Evolutionary conservation across 768 basidiomycete genomes (phyloP).

Genomic region (Saitozyma podzolica): DNA sequence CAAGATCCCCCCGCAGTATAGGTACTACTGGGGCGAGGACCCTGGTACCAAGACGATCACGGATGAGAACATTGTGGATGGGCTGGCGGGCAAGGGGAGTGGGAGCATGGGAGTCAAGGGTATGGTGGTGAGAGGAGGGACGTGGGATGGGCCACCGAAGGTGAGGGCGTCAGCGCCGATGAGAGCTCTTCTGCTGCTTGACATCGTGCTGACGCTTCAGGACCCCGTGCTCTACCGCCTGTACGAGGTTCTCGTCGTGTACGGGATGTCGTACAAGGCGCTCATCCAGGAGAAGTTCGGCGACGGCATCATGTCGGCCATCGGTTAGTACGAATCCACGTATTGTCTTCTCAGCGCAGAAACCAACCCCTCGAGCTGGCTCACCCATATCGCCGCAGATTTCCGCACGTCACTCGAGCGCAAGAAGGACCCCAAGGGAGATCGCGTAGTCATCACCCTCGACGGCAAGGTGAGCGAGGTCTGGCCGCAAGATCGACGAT

Average conservation of each 20-base stretch:
- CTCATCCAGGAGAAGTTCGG: slow-evolving; percentile 50
- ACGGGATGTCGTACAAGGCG: slow-evolving; percentile 48
- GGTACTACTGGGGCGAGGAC: slow-evolving; percentile 1
- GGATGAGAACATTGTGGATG: slow-evolving; percentile 13
- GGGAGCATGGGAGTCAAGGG: slow-evolving; percentile 29
- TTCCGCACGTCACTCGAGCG: slow-evolving; percentile 42
- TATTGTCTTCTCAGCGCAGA: too few species aligned
- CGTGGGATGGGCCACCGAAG: slow-evolving; percentile 44
- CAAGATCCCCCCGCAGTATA: slow-evolving; percentile 9
- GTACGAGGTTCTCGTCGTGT: slow-evolving; percentile 48
- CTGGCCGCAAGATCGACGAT: neutral
- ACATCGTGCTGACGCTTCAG: slow-evolving; percentile 14
- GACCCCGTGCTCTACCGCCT: slow-evolving; percentile 48
- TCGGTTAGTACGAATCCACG: slow-evolving; percentile 8
- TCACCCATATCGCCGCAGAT: neutral
- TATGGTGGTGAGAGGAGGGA: slow-evolving; percentile 36
- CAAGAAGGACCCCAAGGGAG: slow-evolving; percentile 45
- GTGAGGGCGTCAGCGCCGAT: slow-evolving; percentile 11
- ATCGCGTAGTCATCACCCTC: slow-evolving; percentile 47
- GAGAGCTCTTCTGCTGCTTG: neutral
- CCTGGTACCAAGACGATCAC: slow-evolving; percentile 12
- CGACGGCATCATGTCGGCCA: slow-evolving; percentile 51
- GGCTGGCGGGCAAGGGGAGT: slow-evolving; percentile 14
- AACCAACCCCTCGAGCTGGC: too few species aligned
- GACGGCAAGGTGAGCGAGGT: slow-evolving; percentile 40